Evolutionary conservation across 768 basidiomycete species (phyloP).

Genomic region (Bullera alba): DNA sequence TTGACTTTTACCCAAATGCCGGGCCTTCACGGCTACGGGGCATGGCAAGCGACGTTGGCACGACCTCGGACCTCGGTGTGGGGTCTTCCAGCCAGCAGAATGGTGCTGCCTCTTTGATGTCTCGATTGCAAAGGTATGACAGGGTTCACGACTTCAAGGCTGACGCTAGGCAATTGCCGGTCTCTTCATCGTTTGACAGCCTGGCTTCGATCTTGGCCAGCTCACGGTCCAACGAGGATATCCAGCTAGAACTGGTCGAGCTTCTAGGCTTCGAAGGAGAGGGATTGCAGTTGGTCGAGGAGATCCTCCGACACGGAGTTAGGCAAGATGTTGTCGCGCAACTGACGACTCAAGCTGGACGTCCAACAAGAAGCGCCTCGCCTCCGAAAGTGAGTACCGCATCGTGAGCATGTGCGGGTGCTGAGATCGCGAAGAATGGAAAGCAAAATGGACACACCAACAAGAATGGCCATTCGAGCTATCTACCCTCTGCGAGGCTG

Average conservation of each 20-base stretch:
- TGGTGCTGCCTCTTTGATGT: neutral
- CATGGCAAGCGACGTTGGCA: neutral
- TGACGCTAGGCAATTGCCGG: slow-evolving; percentile 24
- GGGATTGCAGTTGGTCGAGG: slow-evolving; percentile 67
- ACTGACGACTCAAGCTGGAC: too few relatives aligned
- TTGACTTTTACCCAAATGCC: slow-evolving; percentile 1
- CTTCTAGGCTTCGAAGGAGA: slow-evolving; percentile 67
- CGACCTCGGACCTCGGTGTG: neutral
- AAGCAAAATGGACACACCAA: neutral
- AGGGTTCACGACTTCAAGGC: neutral
- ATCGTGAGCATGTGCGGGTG: neutral
- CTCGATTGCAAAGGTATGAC: neutral
- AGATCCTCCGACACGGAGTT: slow-evolving; percentile 59
- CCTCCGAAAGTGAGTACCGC: neutral
- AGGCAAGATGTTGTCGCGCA: slow-evolving; percentile 44
- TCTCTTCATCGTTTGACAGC: slow-evolving; percentile 17
- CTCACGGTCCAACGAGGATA: slow-evolving; percentile 54
- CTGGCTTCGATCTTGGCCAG: slow-evolving; percentile 26
- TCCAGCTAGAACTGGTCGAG: slow-evolving; percentile 71
- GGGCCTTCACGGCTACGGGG: neutral
- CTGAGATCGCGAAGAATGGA: neutral
- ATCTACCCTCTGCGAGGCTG: slow-evolving; percentile 22
- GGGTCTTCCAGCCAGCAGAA: neutral
- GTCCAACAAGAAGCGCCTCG: neutral
- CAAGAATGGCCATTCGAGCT: neutral